Base-by-base conservation (phyloP, 768 basidiomycete species). In the Podaxis sp. region DNA sequence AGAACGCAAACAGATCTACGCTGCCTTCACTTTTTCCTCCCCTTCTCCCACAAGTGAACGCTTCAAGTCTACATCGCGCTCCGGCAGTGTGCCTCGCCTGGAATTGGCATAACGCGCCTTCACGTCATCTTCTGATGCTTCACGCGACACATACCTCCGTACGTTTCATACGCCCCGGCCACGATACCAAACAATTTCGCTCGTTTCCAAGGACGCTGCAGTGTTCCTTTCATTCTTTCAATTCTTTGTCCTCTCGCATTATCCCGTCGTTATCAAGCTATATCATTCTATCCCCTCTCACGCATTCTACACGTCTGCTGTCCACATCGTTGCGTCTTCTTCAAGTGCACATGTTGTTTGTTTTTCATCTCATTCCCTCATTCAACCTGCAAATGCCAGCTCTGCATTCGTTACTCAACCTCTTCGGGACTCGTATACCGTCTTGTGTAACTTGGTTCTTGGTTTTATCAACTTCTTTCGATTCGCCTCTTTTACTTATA, bases 1-100 rank as follows among this genome's bases (percentile, higher is more conserved):
- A 3, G 88, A 92, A 68, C 85, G 89, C 68, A 85, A 86, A 69
- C 81, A 79, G 63, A 86, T 87, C 63, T 90, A 89, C 71, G 80
- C 88, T 22, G 81, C 89, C 3, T 93, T 93, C 71, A 92, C 90
- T 2, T 93, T 93, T 76, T 82, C 86, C 15, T 87, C 89, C 1
- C 91, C 91, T 6, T 88, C 88, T 1, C 85, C 84, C 9, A 78
- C 84, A 0, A 80, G 82, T 57, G 75, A 82, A 61, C 85, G 85
- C 59, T 82, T 81, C 74, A 76, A 80, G 70, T 72, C 74, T 22
- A 38, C 52, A 15, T 77, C 73, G 37, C 74, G 75, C 41, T 75
- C 73, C 64, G 61, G 71, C 68, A 68, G 70, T 66, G 71, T 64
- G 68, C 73, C 66, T 60, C 72, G 57, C 56, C 70, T 50, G 29